Evolutionary conservation across 108 stramenopile genomes (phyloP), one percentile per base, ranked within the genome.

Genomic region (Mediolabrus comicus): DNA sequence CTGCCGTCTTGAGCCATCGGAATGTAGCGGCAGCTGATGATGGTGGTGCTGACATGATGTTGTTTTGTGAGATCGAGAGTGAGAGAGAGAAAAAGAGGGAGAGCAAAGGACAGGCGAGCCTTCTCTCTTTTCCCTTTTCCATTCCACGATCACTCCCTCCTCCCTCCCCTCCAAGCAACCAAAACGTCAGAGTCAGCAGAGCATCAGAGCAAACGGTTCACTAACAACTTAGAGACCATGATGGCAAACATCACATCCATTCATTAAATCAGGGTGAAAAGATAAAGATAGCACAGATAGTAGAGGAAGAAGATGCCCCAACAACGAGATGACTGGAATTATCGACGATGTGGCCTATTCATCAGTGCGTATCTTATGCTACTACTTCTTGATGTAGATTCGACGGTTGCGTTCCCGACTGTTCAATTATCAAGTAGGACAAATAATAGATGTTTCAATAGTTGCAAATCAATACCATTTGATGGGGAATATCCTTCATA

Each of bases 1-100:
- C 91, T 22, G 89, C 46, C 14, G 79, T 69, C 59, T 87, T 76
- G 24, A 72, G 59, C 88, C 88, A 92, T 65, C 76, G 63, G 61
- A 78, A 79, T 59, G 38, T 41, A 46, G 62, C n/a, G n/a, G n/a
- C n/a, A n/a, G n/a, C n/a, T n/a, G n/a, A n/a, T n/a, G n/a, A n/a
- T n/a, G n/a, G n/a, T n/a, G n/a, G n/a, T n/a, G n/a, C n/a, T n/a
- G n/a, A n/a, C n/a, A n/a, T n/a, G n/a, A n/a, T n/a, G n/a, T n/a
- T n/a, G n/a, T n/a, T n/a, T n/a, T n/a, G n/a, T n/a, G n/a, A n/a
- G n/a, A n/a, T n/a, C n/a, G n/a, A n/a, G n/a, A n/a, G n/a, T n/a
- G n/a, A n/a, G n/a, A n/a, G n/a, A n/a, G n/a, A n/a, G n/a, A n/a
- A n/a, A n/a, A n/a, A n/a, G n/a, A n/a, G n/a, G n/a, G n/a, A n/a